Evolutionary conservation across 192 early-diverging fungal genomes (phyloP).

Genomic region (Linnemannia elongata): DNA sequence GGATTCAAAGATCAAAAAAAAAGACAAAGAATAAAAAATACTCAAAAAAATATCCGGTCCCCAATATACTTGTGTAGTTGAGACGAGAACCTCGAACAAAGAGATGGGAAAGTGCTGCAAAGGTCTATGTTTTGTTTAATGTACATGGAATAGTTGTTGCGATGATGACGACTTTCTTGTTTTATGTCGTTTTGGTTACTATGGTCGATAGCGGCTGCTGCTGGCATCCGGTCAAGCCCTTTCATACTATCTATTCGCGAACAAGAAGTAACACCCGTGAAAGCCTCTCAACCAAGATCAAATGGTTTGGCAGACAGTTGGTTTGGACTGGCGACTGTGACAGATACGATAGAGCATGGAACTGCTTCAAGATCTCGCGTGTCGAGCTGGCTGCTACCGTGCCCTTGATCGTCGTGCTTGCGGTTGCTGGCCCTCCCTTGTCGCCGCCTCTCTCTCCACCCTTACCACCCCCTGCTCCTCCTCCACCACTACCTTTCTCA

Average conservation of each 20-base stretch:
- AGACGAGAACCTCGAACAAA: no score
- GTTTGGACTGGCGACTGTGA: conserved; percentile 59
- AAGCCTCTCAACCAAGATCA: conserved; percentile 62
- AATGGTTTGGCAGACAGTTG: conserved; percentile 65
- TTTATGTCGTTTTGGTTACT: no score
- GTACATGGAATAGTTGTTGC: no score
- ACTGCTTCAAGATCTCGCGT: conserved; percentile 65
- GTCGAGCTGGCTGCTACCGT: conserved; percentile 54
- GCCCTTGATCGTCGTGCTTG: conserved; percentile 10
- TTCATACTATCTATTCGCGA: conserved; percentile 6
- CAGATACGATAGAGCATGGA: conserved; percentile 65
- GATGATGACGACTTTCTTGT: no score
- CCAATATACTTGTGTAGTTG: no score
- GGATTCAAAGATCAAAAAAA: neutral
- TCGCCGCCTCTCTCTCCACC: neutral
- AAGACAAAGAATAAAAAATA: neutral
- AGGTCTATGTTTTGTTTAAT: no score
- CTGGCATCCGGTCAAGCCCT: no score
- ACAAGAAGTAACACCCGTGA: conserved; percentile 61
- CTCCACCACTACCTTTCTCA: neutral
- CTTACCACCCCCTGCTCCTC: neutral
- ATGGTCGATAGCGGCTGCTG: no score
- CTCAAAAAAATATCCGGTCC: no score
- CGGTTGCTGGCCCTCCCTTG: neutral
- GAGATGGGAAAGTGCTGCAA: no score